phyloP scores from a whole-genome alignment of 2,329 filamentous ascomycete genomes.

The Biscogniauxia mediterranea region DNA sequence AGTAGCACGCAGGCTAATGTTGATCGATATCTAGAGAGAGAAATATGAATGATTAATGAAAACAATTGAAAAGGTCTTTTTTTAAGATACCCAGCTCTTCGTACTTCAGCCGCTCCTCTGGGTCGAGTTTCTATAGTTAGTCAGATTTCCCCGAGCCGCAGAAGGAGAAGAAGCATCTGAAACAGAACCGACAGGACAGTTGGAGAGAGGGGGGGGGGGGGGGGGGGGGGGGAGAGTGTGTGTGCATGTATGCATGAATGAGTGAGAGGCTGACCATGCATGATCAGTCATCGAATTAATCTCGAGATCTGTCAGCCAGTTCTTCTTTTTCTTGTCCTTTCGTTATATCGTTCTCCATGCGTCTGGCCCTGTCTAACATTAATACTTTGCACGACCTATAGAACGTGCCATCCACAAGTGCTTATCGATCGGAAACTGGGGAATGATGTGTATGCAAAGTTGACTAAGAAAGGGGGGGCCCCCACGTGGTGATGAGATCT shows the following conservation, averaged over 20 bases:
- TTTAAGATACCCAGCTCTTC: neutral
- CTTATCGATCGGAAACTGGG: neutral
- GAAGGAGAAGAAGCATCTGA: neutral
- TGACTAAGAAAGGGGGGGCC: neutral
- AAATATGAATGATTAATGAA: too few species aligned
- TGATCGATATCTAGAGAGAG: too few species aligned
- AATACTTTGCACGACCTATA: neutral
- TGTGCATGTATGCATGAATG: too few species aligned
- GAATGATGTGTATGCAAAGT: neutral
- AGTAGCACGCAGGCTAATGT: neutral
- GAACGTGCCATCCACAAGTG: neutral
- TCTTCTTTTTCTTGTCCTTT: neutral
- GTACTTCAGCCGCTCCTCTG: neutral
- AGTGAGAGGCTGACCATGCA: neutral
- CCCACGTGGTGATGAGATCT: neutral
- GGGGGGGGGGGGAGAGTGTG: too few species aligned
- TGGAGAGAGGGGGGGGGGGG: too few species aligned
- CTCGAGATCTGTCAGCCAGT: neutral
- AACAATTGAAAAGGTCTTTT: too few species aligned
- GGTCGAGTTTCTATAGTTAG: neutral
- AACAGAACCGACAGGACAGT: neutral
- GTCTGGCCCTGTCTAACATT: neutral
- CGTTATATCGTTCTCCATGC: neutral
- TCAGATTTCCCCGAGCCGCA: neutral
- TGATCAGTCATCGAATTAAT: neutral